Base-by-base conservation (phyloP, 768 basidiomycete genomes). In the Clavaria fumosa region DNA sequence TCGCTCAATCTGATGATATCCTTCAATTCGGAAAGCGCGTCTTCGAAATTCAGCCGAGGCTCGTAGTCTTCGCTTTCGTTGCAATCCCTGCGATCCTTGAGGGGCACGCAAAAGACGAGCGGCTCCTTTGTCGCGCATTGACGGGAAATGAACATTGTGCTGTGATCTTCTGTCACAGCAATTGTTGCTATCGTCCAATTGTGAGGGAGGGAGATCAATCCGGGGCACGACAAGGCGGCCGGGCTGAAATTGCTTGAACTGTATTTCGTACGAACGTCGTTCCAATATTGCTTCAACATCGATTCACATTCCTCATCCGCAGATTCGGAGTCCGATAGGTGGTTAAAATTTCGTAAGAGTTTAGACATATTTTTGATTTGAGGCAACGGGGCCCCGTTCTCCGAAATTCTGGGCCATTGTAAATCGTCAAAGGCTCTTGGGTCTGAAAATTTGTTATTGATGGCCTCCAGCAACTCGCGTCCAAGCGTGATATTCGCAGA, bases 101-200 rank as follows among this genome's bases (percentile, higher is more conserved):
- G 63, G 0, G 95, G 93, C 1, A 97, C 64, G 43, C 83, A 85
- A 55, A 97, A 89, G 9, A 96, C 64, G 18, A 96, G 60, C 0
- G 89, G 82, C 3, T 67, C 46, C 18, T 42, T 46, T 1, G 62
- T 64, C 2, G 70, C 64, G 17, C 78, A 69, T 47, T 88, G 78
- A 11, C 91, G 76, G 3, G 83, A 76, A 31, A 95, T 57, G 44
- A 96, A 78, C 52, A 97, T 65, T 5, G 82, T 80, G 44, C 71
- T 77, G 44, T 75, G 76, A 49, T 95, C 88, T 1, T 81, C 73
- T 0, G 85, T 79, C 39, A 96, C 66, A 49, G 68, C 81, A 46
- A 97, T 74, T 43, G 78, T 83, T 41, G 95, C 61, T 15, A 88
- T 67, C 4, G 76, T 78, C 91, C 93, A 97, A 42, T 78, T 70